Percentiles rank a stretch among this genome's conserved stretches.
phyloP scores from a whole-genome alignment of 2,329 filamentous ascomycete genomes.

The Chaetomiaceae sp. region DNA sequence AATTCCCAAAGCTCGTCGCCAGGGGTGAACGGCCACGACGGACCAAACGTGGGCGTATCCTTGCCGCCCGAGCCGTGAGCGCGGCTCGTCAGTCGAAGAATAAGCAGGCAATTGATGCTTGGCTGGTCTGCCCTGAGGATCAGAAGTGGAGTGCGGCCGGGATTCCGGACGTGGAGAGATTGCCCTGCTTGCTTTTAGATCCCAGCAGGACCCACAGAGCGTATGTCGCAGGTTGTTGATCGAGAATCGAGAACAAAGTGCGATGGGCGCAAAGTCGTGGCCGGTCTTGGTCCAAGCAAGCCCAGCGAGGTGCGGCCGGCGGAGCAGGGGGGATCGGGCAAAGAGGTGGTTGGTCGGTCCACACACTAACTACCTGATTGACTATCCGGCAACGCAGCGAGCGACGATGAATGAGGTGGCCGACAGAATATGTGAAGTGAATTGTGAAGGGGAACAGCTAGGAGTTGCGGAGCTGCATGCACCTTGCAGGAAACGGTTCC shows the following conservation, averaged over 20 bases:
- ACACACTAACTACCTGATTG: too few relatives aligned
- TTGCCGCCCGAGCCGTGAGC: not conserved
- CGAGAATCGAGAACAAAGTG: conserved; percentile 25
- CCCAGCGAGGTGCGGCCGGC: not conserved
- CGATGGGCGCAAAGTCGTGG: conserved; percentile 16
- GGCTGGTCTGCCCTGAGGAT: not conserved
- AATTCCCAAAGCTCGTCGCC: conserved; percentile 5
- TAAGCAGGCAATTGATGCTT: not conserved
- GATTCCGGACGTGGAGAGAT: conserved; percentile 9
- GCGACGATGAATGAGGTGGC: too few relatives aligned
- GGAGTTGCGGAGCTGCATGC: too few relatives aligned
- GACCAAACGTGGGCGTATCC: too few relatives aligned
- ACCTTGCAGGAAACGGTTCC: too few relatives aligned
- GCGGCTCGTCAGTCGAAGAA: not conserved
- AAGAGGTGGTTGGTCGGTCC: too few relatives aligned
- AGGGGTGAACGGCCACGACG: conserved; percentile 10
- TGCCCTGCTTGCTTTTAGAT: conserved; percentile 9
- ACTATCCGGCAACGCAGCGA: too few relatives aligned
- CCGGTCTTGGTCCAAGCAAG: conserved; percentile 18
- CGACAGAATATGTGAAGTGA: too few relatives aligned
- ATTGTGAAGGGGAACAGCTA: too few relatives aligned
- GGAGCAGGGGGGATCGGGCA: not conserved
- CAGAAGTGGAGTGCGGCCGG: conserved; percentile 8
- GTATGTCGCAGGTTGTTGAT: conserved; percentile 13
- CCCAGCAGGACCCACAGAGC: conserved; percentile 14